Conservation (phyloP, 768 basidiomycete species). For the Leccinum subtestaceum region DNA sequence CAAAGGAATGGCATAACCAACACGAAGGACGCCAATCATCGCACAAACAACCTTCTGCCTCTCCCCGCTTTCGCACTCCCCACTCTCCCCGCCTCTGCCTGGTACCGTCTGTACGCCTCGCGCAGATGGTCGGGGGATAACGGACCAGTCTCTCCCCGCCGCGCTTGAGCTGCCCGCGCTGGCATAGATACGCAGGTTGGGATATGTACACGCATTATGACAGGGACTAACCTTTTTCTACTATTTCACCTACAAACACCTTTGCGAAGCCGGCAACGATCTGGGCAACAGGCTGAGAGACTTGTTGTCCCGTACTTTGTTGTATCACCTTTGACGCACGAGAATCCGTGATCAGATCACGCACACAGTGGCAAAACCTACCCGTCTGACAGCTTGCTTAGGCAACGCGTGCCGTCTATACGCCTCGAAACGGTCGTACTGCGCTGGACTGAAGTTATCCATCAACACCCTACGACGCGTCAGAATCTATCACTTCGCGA, state of each 20-base stretch:
- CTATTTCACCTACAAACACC: conserved; percentile 90
- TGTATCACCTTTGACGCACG: conserved; percentile 64
- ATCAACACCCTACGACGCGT: conserved; percentile 63
- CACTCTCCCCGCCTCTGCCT: conserved; percentile 75
- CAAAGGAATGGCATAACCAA: background rate
- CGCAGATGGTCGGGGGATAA: conserved; percentile 86
- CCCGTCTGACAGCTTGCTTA: conserved; percentile 81
- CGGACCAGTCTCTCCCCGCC: conserved; percentile 72
- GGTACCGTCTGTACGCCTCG: conserved; percentile 84
- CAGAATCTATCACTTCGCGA: background rate
- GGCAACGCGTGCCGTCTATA: conserved; percentile 82
- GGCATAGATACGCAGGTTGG: background rate
- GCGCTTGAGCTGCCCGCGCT: conserved; percentile 77
- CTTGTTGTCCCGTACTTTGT: conserved; percentile 75
- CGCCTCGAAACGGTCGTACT: conserved; percentile 88
- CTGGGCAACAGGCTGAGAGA: conserved; percentile 84
- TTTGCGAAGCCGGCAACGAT: conserved; percentile 88
- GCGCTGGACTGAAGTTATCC: conserved; percentile 80
- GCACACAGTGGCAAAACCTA: conserved; percentile 24
- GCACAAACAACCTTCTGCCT: conserved; percentile 71
- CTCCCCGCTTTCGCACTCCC: conserved; percentile 72
- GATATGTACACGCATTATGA: too few species aligned
- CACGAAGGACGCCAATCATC: conserved; percentile 32
- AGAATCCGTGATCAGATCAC: background rate
- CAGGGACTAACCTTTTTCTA: conserved; percentile 67